Base-by-base conservation (phyloP, 2,329 filamentous ascomycete species). In the Fusarium sp. region DNA sequence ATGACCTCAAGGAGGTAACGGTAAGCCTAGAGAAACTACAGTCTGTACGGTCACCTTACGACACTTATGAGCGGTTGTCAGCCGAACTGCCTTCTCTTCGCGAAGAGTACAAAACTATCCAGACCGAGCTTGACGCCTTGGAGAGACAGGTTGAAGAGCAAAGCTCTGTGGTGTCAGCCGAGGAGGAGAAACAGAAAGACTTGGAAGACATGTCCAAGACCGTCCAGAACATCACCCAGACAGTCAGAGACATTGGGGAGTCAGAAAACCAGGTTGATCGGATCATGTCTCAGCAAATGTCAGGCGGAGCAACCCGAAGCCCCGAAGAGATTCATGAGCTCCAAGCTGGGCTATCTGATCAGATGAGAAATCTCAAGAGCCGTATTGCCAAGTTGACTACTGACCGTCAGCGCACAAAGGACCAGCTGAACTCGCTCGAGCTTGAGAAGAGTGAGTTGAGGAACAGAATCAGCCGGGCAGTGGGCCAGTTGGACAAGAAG, bases 251-350 rank as follows among this genome's bases (percentile, higher is more conserved):
- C 39, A 90, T 94, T 57, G 80, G 81, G 42, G 87, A 88, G 33
- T 87, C 91, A 6, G 85, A 91, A 68, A 77, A 78, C 35, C 90
- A 97, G 72, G 89, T 97, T 45, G 82, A 89, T 52, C 87, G 90
- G 49, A 84, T 97, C 45, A 82, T 86, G 54, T 87, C 87, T 9
- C 92, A 93, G 66, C 90, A 97, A 71, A 87, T 89, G 69, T 85
- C 88, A 55, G 83, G 87, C 13, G 81, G 83, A 23, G 75, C 82
- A 9, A 84, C 85, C 13, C 86, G 91, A 60, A 91, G 90, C 27
- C 83, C 92, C 7, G 91, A 96, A 49, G 91, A 95, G 65, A 93
- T 98, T 49, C 90, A 95, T 67, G 88, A 91, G 49, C 85, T 93
- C 43, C 85, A 93, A 59, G 86, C 86, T 43, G 77, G 79, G 15